Percentiles rank a stretch among this genome's conserved stretches.
Evolutionary conservation across 2,329 filamentous ascomycete genomes (phyloP).

Genomic region (Claviceps spartinae): DNA sequence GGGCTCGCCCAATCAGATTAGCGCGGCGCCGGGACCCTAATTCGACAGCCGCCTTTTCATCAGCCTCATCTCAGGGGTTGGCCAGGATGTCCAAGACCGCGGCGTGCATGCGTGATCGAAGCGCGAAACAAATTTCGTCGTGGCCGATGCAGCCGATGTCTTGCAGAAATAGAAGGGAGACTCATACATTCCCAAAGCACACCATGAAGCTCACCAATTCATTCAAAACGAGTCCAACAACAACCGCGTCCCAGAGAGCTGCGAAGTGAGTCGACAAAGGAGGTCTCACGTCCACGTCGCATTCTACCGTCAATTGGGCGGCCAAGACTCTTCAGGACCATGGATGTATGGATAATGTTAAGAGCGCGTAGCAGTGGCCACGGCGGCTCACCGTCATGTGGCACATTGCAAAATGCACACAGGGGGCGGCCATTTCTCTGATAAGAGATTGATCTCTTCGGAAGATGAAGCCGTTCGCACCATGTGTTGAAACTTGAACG

Average conservation of each 20-base stretch:
- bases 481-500: no score
- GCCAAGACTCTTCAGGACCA: background rate
- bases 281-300: background rate
- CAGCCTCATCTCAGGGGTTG: background rate
- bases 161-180: background rate
- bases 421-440: background rate
- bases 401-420: background rate
- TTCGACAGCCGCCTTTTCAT: background rate
- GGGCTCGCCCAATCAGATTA: background rate
- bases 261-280: background rate
- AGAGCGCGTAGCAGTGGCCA: background rate
- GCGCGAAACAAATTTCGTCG: background rate
- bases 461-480: no score
- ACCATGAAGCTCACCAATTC: background rate
- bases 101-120: background rate
- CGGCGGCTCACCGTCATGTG: conserved; percentile 1
- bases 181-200: background rate
- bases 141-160: background rate
- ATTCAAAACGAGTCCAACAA: background rate
- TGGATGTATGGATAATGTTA: no score
- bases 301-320: background rate
- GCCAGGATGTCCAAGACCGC: background rate
- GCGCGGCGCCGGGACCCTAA: conserved; percentile 1
- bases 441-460: no score
- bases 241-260: background rate